A percentile compares a stretch with the other conserved stretches of the same genome.
Evolutionary conservation across 2,329 filamentous ascomycete genomes (phyloP).

Genomic region (Alternaria gaisen): DNA sequence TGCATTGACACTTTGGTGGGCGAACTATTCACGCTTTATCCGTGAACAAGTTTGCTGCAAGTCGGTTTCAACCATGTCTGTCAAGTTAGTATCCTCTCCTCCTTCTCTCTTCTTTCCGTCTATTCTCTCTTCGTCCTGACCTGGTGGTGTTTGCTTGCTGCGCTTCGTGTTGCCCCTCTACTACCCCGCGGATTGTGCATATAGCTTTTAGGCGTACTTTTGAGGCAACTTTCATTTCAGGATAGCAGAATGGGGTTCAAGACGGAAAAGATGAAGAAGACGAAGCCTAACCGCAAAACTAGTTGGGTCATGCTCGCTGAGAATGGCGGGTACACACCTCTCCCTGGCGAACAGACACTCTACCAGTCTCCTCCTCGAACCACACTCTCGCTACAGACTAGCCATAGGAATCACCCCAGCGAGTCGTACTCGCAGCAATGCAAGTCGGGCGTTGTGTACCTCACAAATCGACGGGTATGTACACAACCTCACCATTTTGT

Average conservation of each 20-base stretch:
- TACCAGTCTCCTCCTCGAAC: conserved; percentile 83
- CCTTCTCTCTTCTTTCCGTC: conserved; percentile 10
- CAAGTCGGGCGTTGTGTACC: conserved; percentile 77
- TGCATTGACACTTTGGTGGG: conserved; percentile 30
- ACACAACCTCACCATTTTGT: neutral
- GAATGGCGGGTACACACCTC: conserved; percentile 76
- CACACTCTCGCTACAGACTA: conserved; percentile 76
- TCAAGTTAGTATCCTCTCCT: conserved; percentile 49
- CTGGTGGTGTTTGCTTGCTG: conserved; percentile 1
- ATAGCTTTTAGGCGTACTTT: conserved; percentile 10
- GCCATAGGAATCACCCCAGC: conserved; percentile 70
- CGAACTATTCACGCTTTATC: conserved; percentile 32
- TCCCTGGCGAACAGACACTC: conserved; percentile 83
- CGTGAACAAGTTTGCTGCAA: conserved; percentile 31
- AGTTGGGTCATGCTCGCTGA: conserved; percentile 95
- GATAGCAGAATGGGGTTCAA: conserved; percentile 13
- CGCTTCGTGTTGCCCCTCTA: conserved; percentile 5
- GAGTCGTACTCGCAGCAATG: conserved; percentile 75
- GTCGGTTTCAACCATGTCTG: conserved; percentile 44
- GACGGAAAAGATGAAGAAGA: conserved; percentile 34
- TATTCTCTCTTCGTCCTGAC: neutral
- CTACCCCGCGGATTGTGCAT: conserved; percentile 14
- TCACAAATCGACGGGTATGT: conserved; percentile 83
- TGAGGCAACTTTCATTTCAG: neutral
- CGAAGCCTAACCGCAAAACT: conserved; percentile 47